Percentiles rank a stretch among this genome's conserved stretches.
These are phyloP conservation scores for Annulohypoxylon moriforme DNA, from an alignment of 495 filamentous ascomycete species.

Conservation along the genomic window DNA sequence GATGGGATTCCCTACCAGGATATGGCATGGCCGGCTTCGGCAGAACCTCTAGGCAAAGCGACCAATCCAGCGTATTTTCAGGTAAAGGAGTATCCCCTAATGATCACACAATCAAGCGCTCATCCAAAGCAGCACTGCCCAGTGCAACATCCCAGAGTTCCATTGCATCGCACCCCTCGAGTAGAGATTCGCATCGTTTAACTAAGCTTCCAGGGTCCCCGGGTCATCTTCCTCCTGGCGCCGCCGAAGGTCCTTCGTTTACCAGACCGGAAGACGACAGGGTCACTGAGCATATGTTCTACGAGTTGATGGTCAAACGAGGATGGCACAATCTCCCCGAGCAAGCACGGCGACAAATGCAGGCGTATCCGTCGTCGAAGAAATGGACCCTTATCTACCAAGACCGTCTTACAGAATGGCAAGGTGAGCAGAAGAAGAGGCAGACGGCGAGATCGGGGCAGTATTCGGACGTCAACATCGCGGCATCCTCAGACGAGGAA, in stretches of 20 bases:
- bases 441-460: constrained; percentile 75
- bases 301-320: constrained; percentile 94
- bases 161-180: constrained; percentile 57
- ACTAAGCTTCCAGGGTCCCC: constrained; percentile 58
- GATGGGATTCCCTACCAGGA: constrained; percentile 75
- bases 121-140: constrained; percentile 65
- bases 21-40: constrained; percentile 45
- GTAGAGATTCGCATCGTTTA: constrained; percentile 62
- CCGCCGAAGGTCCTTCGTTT: constrained; percentile 69
- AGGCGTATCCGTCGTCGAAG: constrained; percentile 90
- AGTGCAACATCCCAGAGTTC: constrained; percentile 63
- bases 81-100: constrained; percentile 78
- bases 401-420: constrained; percentile 90
- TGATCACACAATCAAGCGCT: constrained; percentile 74
- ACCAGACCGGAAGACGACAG: constrained; percentile 80
- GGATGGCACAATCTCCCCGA: constrained; percentile 98
- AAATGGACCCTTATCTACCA: constrained; percentile 99
- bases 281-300: constrained; percentile 90
- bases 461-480: constrained; percentile 65
- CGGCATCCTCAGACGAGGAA: constrained; percentile 86
- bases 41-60: constrained; percentile 55
- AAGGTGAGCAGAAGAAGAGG: constrained; percentile 91
- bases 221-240: constrained; percentile 55
- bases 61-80: constrained; percentile 67
- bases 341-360: constrained; percentile 92